These are phyloP conservation scores for Gentiana dahurica DNA, from an alignment of 257 asterid species.

Conservation along the genomic window DNA sequence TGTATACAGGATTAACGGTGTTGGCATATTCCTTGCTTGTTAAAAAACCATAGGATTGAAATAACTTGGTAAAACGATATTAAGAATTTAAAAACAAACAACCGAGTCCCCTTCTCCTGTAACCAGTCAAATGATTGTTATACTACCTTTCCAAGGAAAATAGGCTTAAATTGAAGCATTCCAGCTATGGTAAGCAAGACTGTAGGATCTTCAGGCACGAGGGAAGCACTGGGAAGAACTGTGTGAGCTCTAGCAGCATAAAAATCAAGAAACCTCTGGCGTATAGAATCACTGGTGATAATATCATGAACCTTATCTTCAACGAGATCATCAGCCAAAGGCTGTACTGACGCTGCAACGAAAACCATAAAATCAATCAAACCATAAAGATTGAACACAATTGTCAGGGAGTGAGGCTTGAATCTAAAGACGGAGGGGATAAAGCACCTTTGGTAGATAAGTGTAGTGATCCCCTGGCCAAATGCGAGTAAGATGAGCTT, in stretches of 20 bases:
- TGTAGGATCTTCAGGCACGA: constrained; percentile 96
- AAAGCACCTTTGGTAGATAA: constrained; percentile 39
- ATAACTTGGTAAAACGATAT: neutral
- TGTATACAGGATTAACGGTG: no score
- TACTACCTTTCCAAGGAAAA: constrained; percentile 86
- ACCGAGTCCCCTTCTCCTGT: neutral
- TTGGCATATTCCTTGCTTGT: no score
- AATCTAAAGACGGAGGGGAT: neutral
- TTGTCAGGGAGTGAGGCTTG: neutral
- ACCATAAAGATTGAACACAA: constrained; percentile 7
- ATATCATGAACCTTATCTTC: constrained; percentile 28
- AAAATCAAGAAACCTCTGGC: constrained; percentile 68
- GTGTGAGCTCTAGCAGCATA: constrained; percentile 77
- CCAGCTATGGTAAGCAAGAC: constrained; percentile 94
- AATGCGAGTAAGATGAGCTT: constrained; percentile 18
- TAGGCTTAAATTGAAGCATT: constrained; percentile 97
- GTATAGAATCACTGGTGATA: constrained; percentile 59
- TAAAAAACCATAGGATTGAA: neutral
- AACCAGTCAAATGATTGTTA: no score
- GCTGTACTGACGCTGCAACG: constrained; percentile 67
- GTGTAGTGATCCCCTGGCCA: constrained; percentile 7
- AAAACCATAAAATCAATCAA: constrained; percentile 11
- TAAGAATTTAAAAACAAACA: neutral
- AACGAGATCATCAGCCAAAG: constrained; percentile 53
- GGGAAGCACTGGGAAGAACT: constrained; percentile 89